A percentile compares a stretch with the other conserved stretches of the same genome.
Conservation (phyloP, 108 stramenopile genomes). For the Skeletonema potamos region DNA sequence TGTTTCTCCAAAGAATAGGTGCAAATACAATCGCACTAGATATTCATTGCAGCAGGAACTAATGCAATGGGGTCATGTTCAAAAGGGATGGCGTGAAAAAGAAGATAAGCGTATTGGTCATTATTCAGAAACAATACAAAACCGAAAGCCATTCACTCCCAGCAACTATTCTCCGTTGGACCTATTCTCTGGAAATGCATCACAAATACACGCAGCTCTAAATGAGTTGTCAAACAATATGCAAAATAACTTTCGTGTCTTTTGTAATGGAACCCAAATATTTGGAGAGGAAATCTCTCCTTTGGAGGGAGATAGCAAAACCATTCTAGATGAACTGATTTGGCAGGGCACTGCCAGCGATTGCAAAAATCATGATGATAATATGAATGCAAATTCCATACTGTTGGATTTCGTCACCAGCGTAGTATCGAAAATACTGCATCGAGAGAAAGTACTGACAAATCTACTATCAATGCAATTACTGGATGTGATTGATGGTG, state of each 20-base stretch:
- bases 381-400: slow-evolving; percentile 6
- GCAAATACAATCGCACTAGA: slow-evolving; percentile 55
- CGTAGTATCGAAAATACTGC: slow-evolving; percentile 19
- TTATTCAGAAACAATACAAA: not conserved
- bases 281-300: slow-evolving; percentile 30
- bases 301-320: slow-evolving; percentile 3
- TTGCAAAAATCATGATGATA: not conserved
- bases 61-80: slow-evolving; percentile 35
- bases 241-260: slow-evolving; percentile 69
- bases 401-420: slow-evolving; percentile 15
- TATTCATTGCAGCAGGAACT: slow-evolving; percentile 58
- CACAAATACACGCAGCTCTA: slow-evolving; percentile 41
- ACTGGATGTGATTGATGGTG: slow-evolving; percentile 67
- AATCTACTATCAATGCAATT: slow-evolving; percentile 52
- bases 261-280: slow-evolving; percentile 36
- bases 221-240: slow-evolving; percentile 45
- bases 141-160: slow-evolving; percentile 3
- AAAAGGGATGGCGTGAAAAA: slow-evolving; percentile 49
- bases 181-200: slow-evolving; percentile 49
- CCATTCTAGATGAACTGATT: slow-evolving; percentile 16
- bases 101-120: slow-evolving; percentile 20
- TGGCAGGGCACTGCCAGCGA: not conserved
- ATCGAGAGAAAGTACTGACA: slow-evolving; percentile 40
- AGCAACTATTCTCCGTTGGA: slow-evolving; percentile 58
- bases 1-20: slow-evolving; percentile 52